Conservation (phyloP, 768 basidiomycete species). For the Coprinopsis strossmayeri region DNA sequence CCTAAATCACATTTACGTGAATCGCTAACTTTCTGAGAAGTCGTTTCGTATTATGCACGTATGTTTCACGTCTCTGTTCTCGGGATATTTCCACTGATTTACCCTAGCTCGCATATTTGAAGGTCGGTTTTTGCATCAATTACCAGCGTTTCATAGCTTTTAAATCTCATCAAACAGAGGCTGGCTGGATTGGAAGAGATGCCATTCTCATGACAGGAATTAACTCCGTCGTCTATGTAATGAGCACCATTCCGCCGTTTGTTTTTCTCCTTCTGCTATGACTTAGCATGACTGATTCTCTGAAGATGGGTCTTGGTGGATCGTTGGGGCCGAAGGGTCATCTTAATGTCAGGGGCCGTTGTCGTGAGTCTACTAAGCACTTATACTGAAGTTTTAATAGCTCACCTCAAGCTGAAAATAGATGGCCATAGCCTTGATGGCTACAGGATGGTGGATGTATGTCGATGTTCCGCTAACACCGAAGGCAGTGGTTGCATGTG, state of each 20-base stretch:
- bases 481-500: slow-evolving; percentile 79
- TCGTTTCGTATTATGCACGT: slow-evolving; percentile 95
- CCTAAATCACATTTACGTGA: too few species aligned
- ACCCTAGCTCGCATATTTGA: slow-evolving; percentile 80
- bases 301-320: slow-evolving; percentile 91
- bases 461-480: slow-evolving; percentile 83
- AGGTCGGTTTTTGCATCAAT: slow-evolving; percentile 34
- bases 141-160: slow-evolving; percentile 1
- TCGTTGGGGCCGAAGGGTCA: slow-evolving; percentile 81
- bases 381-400: too few species aligned
- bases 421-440: slow-evolving; percentile 77
- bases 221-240: slow-evolving; percentile 75
- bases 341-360: slow-evolving; percentile 81
- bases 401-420: too few species aligned
- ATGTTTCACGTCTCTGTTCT: slow-evolving; percentile 23
- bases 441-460: slow-evolving; percentile 93
- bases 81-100: neutral
- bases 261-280: slow-evolving; percentile 19
- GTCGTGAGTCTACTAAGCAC: slow-evolving; percentile 53
- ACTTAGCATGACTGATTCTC: slow-evolving; percentile 10
- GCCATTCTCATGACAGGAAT: slow-evolving; percentile 96
- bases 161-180: slow-evolving; percentile 55
- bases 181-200: slow-evolving; percentile 91
- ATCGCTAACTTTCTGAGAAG: too few species aligned
- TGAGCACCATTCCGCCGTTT: slow-evolving; percentile 79